These are phyloP conservation scores for Omphalea diandra DNA, from an alignment of 441 rosid species.

Conservation along the genomic window DNA sequence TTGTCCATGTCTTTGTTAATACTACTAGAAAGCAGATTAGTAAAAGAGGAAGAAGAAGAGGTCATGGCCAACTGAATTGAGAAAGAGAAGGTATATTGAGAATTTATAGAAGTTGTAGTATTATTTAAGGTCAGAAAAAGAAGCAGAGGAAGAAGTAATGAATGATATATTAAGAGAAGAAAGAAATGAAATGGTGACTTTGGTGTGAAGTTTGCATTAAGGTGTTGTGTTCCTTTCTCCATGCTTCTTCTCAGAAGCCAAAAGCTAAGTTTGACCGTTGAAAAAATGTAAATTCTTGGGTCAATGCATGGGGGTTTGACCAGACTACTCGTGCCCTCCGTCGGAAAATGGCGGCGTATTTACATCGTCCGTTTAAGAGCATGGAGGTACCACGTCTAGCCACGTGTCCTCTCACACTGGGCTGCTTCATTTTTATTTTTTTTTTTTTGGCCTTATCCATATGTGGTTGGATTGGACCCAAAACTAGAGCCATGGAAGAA, in stretches of 20 bases:
- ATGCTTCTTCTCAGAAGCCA: slow-evolving; percentile 60
- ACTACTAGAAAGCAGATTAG: slow-evolving; percentile 28
- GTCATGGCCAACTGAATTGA: slow-evolving; percentile 34
- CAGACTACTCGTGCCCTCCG: slow-evolving; percentile 26
- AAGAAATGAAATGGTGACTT: slow-evolving; percentile 5
- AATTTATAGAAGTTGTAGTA: slow-evolving; percentile 33
- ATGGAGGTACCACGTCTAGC: not conserved
- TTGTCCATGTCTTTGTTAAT: slow-evolving; percentile 22
- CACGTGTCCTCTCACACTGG: slow-evolving; percentile 5
- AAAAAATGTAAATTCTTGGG: slow-evolving; percentile 44
- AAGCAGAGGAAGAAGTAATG: slow-evolving; percentile 18
- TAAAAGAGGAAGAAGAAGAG: slow-evolving; percentile 44
- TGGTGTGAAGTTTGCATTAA: slow-evolving; percentile 14
- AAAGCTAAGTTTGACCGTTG: slow-evolving; percentile 79
- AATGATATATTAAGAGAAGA: not conserved
- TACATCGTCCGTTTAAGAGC: too few species aligned
- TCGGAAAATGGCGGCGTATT: slow-evolving; percentile 33
- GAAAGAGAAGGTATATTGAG: slow-evolving; percentile 23
- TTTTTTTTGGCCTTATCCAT: too few species aligned
- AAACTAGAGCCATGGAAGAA: too few species aligned
- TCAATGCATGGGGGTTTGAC: slow-evolving; percentile 86
- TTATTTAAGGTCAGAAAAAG: not conserved
- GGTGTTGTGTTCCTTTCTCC: slow-evolving; percentile 21
- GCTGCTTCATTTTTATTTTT: not conserved
- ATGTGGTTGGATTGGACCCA: too few species aligned